Conservation (phyloP, 176 grass and related monocot species). For the Luzula sylvatica region DNA sequence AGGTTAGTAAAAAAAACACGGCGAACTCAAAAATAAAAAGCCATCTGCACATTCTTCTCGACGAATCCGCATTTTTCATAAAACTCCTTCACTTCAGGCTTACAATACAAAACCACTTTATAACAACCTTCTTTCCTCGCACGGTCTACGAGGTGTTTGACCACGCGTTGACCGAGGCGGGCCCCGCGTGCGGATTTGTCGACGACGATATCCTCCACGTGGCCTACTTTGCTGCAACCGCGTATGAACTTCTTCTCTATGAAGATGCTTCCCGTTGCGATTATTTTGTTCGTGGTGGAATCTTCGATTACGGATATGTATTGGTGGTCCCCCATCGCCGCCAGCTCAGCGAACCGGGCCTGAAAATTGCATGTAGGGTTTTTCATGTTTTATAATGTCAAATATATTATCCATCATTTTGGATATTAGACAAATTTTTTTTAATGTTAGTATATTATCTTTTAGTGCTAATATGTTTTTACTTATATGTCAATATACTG, state of each 20-base stretch:
- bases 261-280: constrained; percentile 74
- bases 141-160: constrained; percentile 54
- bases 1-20: too few relatives aligned
- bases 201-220: constrained; percentile 82
- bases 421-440: too few relatives aligned
- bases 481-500: too few relatives aligned
- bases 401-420: too few relatives aligned
- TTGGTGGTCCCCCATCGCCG: constrained; percentile 53
- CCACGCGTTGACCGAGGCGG: constrained; percentile 39
- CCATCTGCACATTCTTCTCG: constrained; percentile 89
- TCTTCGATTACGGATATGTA: constrained; percentile 69
- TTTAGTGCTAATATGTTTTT: too few relatives aligned
- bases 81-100: constrained; percentile 55
- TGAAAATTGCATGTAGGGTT: too few relatives aligned
- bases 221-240: constrained; percentile 67
- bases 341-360: constrained; percentile 62
- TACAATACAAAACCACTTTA: constrained; percentile 86
- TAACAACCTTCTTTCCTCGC: constrained; percentile 59
- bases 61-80: constrained; percentile 72
- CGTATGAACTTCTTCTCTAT: constrained; percentile 84
- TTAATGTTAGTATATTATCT: too few relatives aligned
- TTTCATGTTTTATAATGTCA: too few relatives aligned
- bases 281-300: constrained; percentile 20
- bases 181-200: constrained; percentile 48
- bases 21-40: constrained; percentile 55